Conservation (phyloP, 169 alveolate genomes). For the Condylostoma magnum region DNA sequence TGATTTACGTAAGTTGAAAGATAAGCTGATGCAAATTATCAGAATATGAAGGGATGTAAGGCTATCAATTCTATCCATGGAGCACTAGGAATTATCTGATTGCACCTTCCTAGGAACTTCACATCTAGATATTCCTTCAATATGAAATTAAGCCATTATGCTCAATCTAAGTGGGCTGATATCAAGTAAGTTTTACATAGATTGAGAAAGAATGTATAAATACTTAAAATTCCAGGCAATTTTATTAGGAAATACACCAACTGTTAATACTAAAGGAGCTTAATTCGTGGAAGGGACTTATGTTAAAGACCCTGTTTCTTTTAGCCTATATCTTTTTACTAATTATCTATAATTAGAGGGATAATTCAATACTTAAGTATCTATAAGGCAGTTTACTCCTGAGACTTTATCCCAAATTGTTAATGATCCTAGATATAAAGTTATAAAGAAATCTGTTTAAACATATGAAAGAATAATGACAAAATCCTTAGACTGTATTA, state of each 20-base stretch:
- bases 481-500: too few species aligned
- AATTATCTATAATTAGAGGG: constrained; percentile 24
- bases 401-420: not conserved
- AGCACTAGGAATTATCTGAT: not conserved
- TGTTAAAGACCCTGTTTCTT: not conserved
- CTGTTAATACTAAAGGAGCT: constrained; percentile 12
- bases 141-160: constrained; percentile 16
- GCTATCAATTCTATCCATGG: not conserved
- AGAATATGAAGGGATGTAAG: constrained; percentile 9
- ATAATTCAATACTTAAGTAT: constrained; percentile 3
- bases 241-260: constrained; percentile 21
- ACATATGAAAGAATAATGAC: constrained; percentile 13
- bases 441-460: not conserved
- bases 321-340: not conserved
- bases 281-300: constrained; percentile 30
- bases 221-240: constrained; percentile 12
- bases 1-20: not conserved
- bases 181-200: constrained; percentile 11
- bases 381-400: not conserved
- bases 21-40: not conserved
- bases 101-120: not conserved
- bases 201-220: constrained; percentile 18
- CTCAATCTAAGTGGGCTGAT: not conserved
- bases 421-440: constrained; percentile 19
- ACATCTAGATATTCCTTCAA: not conserved